Percentiles rank a stretch among this genome's conserved stretches.
Conservation (phyloP, 2,329 filamentous ascomycete genomes). For the Neurospora sp. region DNA sequence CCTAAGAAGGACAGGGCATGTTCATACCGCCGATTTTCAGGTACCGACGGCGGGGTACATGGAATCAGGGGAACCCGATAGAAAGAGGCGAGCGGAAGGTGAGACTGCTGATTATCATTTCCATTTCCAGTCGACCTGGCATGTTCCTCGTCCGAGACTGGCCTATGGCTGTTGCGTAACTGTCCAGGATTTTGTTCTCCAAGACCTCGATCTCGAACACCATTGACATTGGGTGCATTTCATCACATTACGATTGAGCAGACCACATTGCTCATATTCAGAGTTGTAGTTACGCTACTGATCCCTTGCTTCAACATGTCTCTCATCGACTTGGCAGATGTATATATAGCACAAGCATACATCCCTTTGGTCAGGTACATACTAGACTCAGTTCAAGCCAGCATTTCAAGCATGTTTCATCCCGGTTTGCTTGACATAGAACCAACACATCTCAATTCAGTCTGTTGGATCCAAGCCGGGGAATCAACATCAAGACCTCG, state of each 20-base stretch:
- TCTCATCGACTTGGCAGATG: not conserved
- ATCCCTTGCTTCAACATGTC: not conserved
- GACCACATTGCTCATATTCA: not conserved
- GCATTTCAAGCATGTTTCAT: not conserved
- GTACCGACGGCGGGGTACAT: not conserved
- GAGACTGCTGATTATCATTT: not conserved
- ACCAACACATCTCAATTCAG: not conserved
- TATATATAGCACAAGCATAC: not conserved
- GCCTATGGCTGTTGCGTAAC: not conserved
- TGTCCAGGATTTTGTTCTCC: not conserved
- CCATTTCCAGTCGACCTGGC: not conserved
- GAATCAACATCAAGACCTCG: not conserved
- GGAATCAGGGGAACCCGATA: not conserved
- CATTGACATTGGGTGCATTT: not conserved
- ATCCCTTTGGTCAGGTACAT: not conserved
- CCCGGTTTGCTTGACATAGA: not conserved
- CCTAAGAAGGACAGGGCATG: not conserved
- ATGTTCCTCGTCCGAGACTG: not conserved
- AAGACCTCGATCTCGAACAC: not conserved
- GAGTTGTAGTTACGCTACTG: not conserved
- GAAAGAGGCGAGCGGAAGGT: not conserved
- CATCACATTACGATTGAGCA: not conserved
- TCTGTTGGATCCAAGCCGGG: not conserved
- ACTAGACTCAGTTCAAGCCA: not conserved
- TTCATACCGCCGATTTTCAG: not conserved